Conservation (phyloP, 2,329 filamentous ascomycete species). For the Rosellinia necatrix region DNA sequence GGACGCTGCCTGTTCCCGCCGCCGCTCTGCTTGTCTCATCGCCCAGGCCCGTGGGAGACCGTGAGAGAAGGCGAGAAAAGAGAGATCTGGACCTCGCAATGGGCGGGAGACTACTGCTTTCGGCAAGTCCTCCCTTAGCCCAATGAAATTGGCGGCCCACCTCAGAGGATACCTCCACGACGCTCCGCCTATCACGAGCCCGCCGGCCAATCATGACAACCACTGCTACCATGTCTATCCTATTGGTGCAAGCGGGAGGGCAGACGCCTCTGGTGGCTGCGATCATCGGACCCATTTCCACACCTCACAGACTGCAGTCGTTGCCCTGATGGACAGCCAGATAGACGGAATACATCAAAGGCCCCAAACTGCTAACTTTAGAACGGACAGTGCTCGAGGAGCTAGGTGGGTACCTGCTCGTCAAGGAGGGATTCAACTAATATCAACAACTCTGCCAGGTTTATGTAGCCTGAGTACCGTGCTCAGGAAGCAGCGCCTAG, state of each 20-base stretch:
- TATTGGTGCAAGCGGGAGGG: not conserved
- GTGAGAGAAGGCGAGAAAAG: not conserved
- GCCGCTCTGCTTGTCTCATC: not conserved
- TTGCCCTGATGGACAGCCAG: slow-evolving; percentile 16
- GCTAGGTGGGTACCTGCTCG: not conserved
- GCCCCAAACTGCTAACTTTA: too few species aligned
- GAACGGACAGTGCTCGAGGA: not conserved
- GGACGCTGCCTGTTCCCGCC: slow-evolving; percentile 14
- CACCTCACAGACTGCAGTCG: too few species aligned
- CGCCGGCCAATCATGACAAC: slow-evolving; percentile 21
- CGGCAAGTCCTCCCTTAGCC: slow-evolving; percentile 20
- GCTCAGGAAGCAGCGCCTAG: too few species aligned
- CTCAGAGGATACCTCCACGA: slow-evolving; percentile 9
- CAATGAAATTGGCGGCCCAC: slow-evolving; percentile 16
- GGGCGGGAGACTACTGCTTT: slow-evolving; percentile 17
- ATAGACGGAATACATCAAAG: too few species aligned
- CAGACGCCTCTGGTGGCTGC: slow-evolving; percentile 7
- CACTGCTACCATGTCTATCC: not conserved
- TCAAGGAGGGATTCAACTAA: too few species aligned
- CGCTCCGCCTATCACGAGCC: too few species aligned
- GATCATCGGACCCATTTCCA: slow-evolving; percentile 7
- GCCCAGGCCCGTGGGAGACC: slow-evolving; percentile 1
- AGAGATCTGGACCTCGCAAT: slow-evolving; percentile 14
- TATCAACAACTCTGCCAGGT: too few species aligned
- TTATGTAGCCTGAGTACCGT: too few species aligned